Conservation (phyloP, 1,284 basidiomycete species). For the Austroboletus niveus region DNA sequence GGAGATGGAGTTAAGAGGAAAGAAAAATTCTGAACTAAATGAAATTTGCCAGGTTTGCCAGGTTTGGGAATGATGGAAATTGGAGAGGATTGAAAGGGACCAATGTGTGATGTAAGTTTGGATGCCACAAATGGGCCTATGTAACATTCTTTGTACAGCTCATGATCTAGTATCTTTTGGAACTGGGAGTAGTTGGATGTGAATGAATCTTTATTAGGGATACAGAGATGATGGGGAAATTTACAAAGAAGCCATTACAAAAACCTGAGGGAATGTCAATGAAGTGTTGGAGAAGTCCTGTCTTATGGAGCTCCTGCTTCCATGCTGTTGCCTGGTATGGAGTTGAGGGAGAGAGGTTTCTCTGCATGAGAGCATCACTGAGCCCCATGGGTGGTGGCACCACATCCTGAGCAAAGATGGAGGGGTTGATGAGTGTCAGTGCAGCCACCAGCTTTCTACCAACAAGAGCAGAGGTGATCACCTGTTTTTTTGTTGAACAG, state of each 20-base stretch:
- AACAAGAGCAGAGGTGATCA: not conserved
- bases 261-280: no score
- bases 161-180: no score
- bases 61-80: conserved; percentile 3
- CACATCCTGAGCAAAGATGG: not conserved
- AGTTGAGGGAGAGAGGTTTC: not conserved
- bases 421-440: not conserved
- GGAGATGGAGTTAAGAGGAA: not conserved
- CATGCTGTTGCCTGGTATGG: not conserved
- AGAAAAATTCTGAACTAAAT: not conserved
- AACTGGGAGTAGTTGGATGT: no score
- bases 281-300: no score
- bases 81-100: conserved; percentile 4
- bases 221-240: no score
- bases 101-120: not conserved
- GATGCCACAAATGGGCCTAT: not conserved
- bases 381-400: not conserved
- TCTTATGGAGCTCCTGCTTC: no score
- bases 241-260: no score
- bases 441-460: not conserved
- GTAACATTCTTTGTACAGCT: not conserved
- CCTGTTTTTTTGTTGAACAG: not conserved
- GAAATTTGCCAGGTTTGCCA: not conserved
- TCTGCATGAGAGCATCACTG: not conserved
- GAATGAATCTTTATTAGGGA: no score